Percentiles rank a stretch among this genome's conserved stretches.
These are phyloP conservation scores for Ambrosiella cleistominuta DNA, from an alignment of 2,329 filamentous ascomycete species.

Conservation along the genomic window DNA sequence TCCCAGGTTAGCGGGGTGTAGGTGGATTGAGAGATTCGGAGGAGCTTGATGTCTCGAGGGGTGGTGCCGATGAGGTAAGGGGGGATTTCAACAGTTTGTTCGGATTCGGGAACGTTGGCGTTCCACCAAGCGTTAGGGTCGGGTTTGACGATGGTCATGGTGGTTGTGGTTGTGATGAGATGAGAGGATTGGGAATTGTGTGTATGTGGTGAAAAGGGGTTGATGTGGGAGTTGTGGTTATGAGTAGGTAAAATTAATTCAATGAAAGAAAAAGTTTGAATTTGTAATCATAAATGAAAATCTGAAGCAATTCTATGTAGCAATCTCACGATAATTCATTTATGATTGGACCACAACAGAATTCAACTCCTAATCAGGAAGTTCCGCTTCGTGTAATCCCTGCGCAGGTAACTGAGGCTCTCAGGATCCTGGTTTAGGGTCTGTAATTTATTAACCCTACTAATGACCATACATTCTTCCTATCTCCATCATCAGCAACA, in stretches of 20 bases:
- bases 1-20: constrained; percentile 52
- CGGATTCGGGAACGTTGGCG: constrained; percentile 49
- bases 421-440: no score
- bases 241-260: not conserved
- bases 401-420: no score
- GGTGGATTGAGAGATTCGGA: constrained; percentile 50
- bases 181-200: not conserved
- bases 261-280: not conserved
- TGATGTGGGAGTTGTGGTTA: not conserved
- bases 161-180: not conserved
- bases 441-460: no score
- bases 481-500: no score
- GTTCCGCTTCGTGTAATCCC: no score
- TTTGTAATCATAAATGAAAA: no score
- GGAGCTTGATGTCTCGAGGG: constrained; percentile 51
- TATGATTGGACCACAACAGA: no score
- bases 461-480: no score
- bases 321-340: no score
- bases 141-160: constrained; percentile 1
- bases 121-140: constrained; percentile 53
- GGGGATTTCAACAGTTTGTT: constrained; percentile 52
- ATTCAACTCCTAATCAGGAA: no score
- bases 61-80: constrained; percentile 45
- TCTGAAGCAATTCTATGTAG: no score
- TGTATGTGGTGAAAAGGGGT: not conserved